A percentile compares a stretch with the other conserved stretches of the same genome.
phyloP scores from a whole-genome alignment of 2,329 filamentous ascomycete genomes.

The Ilyonectria mors-panacis region DNA sequence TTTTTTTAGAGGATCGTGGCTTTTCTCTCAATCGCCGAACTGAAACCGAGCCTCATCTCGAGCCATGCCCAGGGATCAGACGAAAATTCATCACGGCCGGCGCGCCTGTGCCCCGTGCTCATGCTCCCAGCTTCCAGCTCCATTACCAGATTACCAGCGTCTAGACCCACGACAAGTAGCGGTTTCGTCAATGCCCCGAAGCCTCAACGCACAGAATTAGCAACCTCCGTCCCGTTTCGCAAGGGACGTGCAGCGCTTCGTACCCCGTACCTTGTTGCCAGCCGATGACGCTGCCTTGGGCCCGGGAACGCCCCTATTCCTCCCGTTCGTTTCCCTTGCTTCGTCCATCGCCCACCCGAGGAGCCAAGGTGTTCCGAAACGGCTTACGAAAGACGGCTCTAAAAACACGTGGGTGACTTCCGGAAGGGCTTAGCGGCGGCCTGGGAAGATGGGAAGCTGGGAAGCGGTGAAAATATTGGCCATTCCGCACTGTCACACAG shows the following conservation, averaged over 20 bases:
- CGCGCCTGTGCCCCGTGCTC: constrained; percentile 8
- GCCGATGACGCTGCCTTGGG: constrained; percentile 41
- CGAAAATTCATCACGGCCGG: constrained; percentile 15
- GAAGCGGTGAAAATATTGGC: constrained; percentile 46
- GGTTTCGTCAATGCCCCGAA: constrained; percentile 29
- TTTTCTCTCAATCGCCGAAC: constrained; percentile 7
- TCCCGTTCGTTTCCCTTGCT: constrained; percentile 38
- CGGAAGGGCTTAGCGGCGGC: constrained; percentile 48
- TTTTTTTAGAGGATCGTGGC: not conserved
- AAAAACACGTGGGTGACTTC: constrained; percentile 50
- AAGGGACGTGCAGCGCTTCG: constrained; percentile 28
- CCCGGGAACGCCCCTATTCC: constrained; percentile 40
- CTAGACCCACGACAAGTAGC: constrained; percentile 8
- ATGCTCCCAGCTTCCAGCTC: not conserved
- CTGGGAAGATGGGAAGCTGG: constrained; percentile 26
- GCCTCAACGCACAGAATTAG: constrained; percentile 16
- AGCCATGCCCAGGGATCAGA: constrained; percentile 20
- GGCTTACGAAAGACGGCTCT: constrained; percentile 36
- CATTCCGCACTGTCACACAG: constrained; percentile 35
- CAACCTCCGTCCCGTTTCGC: constrained; percentile 16
- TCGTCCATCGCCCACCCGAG: constrained; percentile 24
- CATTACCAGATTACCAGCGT: not conserved
- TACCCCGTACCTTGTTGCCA: constrained; percentile 28
- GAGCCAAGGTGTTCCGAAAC: constrained; percentile 32
- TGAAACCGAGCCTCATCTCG: constrained; percentile 28